A percentile compares a stretch with the other conserved stretches of the same genome.
These are phyloP conservation scores for Fraxinus platypoda DNA, from an alignment of 305 asterid species.

Conservation along the genomic window DNA sequence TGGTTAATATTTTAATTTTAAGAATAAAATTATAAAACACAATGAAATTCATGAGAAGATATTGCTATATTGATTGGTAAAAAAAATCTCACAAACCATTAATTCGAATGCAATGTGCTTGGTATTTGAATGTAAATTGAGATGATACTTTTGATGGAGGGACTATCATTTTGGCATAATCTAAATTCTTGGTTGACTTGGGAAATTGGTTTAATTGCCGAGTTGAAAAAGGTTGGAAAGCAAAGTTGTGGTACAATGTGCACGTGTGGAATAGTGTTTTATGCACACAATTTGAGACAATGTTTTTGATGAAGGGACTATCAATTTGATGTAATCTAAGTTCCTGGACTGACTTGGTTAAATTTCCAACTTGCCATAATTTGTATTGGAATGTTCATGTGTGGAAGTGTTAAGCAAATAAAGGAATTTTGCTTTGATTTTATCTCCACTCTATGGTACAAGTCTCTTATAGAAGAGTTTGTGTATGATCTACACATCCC, in stretches of 20 bases:
- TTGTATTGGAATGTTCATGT: neutral
- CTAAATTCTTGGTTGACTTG: conserved; percentile 7
- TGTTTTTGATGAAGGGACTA: neutral
- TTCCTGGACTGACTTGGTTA: neutral
- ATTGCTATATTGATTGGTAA: neutral
- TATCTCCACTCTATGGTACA: neutral
- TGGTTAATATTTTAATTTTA: neutral
- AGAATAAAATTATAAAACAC: neutral
- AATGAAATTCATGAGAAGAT: neutral
- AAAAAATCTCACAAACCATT: neutral
- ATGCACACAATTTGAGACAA: neutral
- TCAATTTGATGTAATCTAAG: neutral
- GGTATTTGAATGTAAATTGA: conserved; percentile 4
- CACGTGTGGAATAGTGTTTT: neutral
- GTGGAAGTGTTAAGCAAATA: neutral
- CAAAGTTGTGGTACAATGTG: neutral
- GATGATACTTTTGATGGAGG: conserved; percentile 14
- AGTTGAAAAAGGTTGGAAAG: neutral
- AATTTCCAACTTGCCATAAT: neutral
- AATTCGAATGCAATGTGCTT: neutral
- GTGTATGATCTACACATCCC: neutral
- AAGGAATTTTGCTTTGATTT: neutral
- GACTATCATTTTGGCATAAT: neutral
- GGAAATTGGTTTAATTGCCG: neutral
- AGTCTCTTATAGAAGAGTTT: neutral